Evolutionary conservation across 2,329 filamentous ascomycete species (phyloP), one percentile per base, ranked within the genome.

Genomic region (Rhynchosporium secalis): DNA sequence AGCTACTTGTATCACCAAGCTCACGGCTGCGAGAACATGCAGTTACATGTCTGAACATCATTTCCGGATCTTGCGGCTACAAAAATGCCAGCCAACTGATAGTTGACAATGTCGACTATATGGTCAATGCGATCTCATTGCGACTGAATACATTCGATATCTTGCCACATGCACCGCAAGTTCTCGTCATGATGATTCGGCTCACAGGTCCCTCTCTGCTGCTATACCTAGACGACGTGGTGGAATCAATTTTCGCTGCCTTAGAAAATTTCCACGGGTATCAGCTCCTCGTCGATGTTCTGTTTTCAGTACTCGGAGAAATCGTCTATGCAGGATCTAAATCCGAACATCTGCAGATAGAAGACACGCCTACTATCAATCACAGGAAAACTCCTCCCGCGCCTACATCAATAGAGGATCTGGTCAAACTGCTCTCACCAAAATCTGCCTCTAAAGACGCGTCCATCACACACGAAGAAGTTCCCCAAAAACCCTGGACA

Each of bases 181-280:
- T 98, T 1, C 77, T 99, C 55, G 83, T 89, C 6, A 97, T 99
- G 93, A 96, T 98, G 90, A 87, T 98, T 64, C 87, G 85, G 31
- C 82, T 99, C 13, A 91, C 92, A 20, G 95, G 95, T 0, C 87
- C 92, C 1, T 82, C 82, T 7, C 75, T 99, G 28, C 81, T 99
- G 10, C 92, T 93, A 0, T 97, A 93, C 72, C 79, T 99, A 1
- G 94, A 98, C 72, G 95, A 99, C 72, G 85, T 96, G 0, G 87
- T 98, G 3, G 89, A 88, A 4, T 94, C 91, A 0, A 92, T 99
- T 45, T 98, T 99, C 74, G 89, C 90, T 0, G 92, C 93, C 0
- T 78, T 99, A n/a, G 92, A 97, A 68, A 91, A 92, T 71, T 99
- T 95, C 70, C 95, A 99, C 71, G 95, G 95, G 1, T 98, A 99